These are phyloP conservation scores for Globisporangium radiosum DNA, from an alignment of 352 stramenopile species.

Conservation along the genomic window DNA sequence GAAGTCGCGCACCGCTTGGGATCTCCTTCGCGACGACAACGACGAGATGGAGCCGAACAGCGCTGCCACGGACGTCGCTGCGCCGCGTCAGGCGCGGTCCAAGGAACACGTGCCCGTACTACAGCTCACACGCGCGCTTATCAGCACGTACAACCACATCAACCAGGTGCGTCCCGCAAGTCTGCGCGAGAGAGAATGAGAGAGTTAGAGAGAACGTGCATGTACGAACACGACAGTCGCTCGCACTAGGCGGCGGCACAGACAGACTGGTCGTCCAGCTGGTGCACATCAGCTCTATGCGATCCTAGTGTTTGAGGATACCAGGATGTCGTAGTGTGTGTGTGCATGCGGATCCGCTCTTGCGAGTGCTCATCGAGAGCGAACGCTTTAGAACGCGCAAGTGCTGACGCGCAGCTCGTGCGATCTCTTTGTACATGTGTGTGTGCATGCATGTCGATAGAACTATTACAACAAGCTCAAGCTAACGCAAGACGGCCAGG, in stretches of 20 bases:
- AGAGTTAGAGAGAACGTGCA: no score
- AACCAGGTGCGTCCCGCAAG: conserved; percentile 67
- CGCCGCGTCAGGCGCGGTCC: conserved; percentile 14
- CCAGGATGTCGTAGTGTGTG: background rate
- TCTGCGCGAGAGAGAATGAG: no score
- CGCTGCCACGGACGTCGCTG: background rate
- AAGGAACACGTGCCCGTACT: conserved; percentile 33
- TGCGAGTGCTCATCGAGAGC: background rate
- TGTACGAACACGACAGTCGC: background rate
- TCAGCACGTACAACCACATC: conserved; percentile 97
- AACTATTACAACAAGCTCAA: conserved; percentile 82
- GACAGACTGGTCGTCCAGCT: background rate
- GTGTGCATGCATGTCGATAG: conserved; percentile 20
- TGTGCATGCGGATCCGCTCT: background rate
- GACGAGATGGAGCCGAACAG: conserved; percentile 11
- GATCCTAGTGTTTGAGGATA: background rate
- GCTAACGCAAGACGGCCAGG: conserved; percentile 33
- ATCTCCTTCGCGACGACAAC: background rate
- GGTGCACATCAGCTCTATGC: conserved; percentile 4
- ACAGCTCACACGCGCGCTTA: conserved; percentile 89
- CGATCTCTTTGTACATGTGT: background rate
- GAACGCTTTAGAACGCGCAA: background rate
- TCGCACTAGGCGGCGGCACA: background rate
- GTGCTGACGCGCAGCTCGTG: conserved; percentile 3
- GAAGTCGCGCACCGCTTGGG: conserved; percentile 2